Conservation (phyloP, 106 monocot species). For the Triglochin maritima region DNA sequence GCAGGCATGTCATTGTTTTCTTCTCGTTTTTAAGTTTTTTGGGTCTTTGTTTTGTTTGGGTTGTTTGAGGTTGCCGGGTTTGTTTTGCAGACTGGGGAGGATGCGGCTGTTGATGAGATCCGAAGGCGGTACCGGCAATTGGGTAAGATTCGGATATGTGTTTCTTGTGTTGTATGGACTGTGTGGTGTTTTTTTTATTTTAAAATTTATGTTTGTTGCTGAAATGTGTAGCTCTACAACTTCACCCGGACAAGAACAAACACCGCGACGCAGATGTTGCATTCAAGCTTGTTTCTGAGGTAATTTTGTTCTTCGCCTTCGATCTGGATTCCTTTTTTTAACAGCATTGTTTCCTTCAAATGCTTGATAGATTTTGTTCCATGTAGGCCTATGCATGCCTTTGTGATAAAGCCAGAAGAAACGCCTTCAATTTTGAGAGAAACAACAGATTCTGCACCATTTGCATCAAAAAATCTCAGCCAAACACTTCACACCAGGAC, state of each 20-base stretch:
- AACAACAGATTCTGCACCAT: conserved; percentile 37
- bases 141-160: conserved; percentile 11
- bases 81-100: conserved; percentile 25
- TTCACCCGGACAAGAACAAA: conserved; percentile 89
- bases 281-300: conserved; percentile 84
- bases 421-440: conserved; percentile 37
- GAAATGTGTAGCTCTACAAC: conserved; percentile 44
- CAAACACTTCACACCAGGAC: too few species aligned
- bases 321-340: not conserved
- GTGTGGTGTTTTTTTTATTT: not conserved
- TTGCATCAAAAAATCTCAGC: conserved; percentile 20
- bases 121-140: conserved; percentile 40
- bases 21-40: not conserved
- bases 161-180: not conserved
- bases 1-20: not conserved
- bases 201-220: too few species aligned
- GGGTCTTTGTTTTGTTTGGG: not conserved
- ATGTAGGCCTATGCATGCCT: conserved; percentile 70
- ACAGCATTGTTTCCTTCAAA: too few species aligned
- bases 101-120: conserved; percentile 25
- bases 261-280: conserved; percentile 73
- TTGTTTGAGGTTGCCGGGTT: not conserved
- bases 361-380: not conserved
- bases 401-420: conserved; percentile 45
- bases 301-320: not conserved